Evolutionary conservation across 805 yeast genomes (phyloP), one percentile per base, ranked within the genome.

Genomic region (Helenozyma rhizophorensis): DNA sequence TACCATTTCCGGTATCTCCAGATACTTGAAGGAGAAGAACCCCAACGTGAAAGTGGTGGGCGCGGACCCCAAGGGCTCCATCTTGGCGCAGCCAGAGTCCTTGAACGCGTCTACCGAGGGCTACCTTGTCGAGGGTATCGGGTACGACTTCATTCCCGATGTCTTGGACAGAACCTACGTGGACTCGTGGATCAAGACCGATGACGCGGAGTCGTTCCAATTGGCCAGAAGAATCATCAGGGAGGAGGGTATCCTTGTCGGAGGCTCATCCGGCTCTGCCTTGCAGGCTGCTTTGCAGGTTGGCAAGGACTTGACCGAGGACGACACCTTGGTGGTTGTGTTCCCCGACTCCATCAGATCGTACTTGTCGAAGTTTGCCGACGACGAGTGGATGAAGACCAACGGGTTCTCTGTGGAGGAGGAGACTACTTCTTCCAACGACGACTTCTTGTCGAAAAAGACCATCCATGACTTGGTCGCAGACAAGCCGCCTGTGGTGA

Each of bases 1-100:
- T 36, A 93, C 98, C 2, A 86, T 90, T 28, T 70, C 95, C n/a
- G 98, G 98, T 35, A 88, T 88, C 18, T 75, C 95, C 3, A 70
- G 70, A 39, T 93, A 70, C 58, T 68, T 90, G 48, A 84, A 84
- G 65, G 84, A 78, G 56, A 72, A 80, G 58, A 72, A 83, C 58
- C 62, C 78, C 16, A 62, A 75, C 11, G 66, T 85, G 42, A 57
- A 68, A 37, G 74, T 85, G 26, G 71, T 80, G 31, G 95, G 82
- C 46, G 95, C 94, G 26, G 95, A 85, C 63, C 95, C 95, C 24
- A 68, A 75, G 43, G 95, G 95, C 21, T 86, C 95, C 30, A 83
- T 85, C 48, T 72, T 85, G 47, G 95, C 95, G 21, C 68, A 68
- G 32, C 95, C 95, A 22, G 90, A 78, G 54, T 53, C 77, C 6